Percentiles rank a stretch among this genome's conserved stretches.
These are phyloP conservation scores for Heritiera fomes DNA, from an alignment of 345 rosid genomes.

Conservation along the genomic window DNA sequence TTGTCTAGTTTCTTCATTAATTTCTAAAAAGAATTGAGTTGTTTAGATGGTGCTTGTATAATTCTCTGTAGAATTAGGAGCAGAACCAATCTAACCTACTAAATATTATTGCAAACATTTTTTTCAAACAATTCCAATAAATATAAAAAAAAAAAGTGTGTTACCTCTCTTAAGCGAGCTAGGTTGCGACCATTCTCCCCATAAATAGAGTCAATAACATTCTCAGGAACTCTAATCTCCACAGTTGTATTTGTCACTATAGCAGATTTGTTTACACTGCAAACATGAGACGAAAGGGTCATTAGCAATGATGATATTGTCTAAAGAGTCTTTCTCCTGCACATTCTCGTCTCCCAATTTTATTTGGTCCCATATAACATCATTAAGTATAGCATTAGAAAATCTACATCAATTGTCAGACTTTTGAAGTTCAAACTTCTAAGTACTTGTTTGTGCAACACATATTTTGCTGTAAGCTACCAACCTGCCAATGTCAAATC, in stretches of 20 bases:
- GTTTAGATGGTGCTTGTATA: neutral
- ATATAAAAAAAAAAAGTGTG: conserved; percentile 6
- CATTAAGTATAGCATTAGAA: neutral
- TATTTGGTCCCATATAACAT: conserved; percentile 1
- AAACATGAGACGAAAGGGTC: conserved; percentile 24
- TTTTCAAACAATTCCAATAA: neutral
- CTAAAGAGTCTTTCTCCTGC: neutral
- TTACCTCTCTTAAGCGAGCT: conserved; percentile 73
- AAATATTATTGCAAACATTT: neutral
- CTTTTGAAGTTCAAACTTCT: neutral
- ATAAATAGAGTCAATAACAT: conserved; percentile 69
- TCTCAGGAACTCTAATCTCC: conserved; percentile 76
- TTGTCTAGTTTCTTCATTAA: neutral
- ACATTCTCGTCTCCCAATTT: neutral
- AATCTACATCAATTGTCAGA: neutral
- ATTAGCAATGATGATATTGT: conserved; percentile 1
- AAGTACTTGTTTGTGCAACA: neutral
- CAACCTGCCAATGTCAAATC: conserved; percentile 73
- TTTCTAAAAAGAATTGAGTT: neutral
- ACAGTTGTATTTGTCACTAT: conserved; percentile 83
- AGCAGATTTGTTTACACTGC: conserved; percentile 80
- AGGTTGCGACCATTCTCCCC: conserved; percentile 86
- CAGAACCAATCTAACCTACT: neutral
- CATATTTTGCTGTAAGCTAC: conserved; percentile 19
- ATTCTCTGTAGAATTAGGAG: conserved; percentile 13